Evolutionary conservation across 768 basidiomycete genomes (phyloP).

Genomic region (Tephrocybe sp.): DNA sequence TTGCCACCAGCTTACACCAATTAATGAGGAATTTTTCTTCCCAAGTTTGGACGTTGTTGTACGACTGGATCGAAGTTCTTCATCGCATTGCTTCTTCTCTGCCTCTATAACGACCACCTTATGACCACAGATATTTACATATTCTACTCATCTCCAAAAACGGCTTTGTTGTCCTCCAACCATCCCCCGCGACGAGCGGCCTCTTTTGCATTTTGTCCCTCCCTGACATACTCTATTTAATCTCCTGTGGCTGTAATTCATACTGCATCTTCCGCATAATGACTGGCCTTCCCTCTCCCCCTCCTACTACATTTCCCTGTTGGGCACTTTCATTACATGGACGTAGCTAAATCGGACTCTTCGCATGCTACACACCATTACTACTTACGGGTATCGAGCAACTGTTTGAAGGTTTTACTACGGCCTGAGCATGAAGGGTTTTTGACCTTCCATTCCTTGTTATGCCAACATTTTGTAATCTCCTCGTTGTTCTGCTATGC

Average conservation of each 20-base stretch:
- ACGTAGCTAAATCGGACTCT: neutral
- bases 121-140: neutral
- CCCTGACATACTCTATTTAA: neutral
- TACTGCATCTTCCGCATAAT: neutral
- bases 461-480: neutral
- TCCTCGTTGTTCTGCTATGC: neutral
- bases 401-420: neutral
- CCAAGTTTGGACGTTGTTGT: neutral
- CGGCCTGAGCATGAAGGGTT: neutral
- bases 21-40: neutral
- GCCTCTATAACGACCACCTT: constrained; percentile 3
- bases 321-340: neutral
- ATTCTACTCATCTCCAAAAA: constrained; percentile 5
- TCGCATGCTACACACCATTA: neutral
- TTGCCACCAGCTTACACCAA: constrained; percentile 19
- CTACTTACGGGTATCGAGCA: neutral
- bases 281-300: neutral
- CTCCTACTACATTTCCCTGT: neutral
- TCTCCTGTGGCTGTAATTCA: neutral
- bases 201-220: neutral
- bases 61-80: neutral
- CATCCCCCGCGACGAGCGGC: neutral
- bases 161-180: constrained; percentile 1
- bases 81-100: constrained; percentile 1
- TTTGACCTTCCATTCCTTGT: neutral